phyloP scores from a whole-genome alignment of 768 basidiomycete genomes.

The Tricholoma sp. region DNA sequence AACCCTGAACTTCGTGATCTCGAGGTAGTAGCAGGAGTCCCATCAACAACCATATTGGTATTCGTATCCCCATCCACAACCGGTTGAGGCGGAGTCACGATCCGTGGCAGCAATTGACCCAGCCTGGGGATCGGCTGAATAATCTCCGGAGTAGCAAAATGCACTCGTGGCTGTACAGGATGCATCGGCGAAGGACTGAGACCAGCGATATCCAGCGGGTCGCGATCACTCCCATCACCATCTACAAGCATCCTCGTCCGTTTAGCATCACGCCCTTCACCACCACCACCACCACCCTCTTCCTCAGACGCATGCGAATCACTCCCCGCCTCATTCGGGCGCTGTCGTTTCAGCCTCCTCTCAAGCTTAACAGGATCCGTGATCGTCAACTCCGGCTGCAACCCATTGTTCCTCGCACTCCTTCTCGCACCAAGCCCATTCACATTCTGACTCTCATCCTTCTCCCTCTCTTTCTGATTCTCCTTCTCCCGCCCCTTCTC shows the following conservation, averaged over 20 bases:
- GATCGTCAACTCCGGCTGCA: conserved; percentile 62
- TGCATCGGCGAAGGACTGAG: conserved; percentile 26
- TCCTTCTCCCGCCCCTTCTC: conserved; percentile 42
- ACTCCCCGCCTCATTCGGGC: conserved; percentile 50
- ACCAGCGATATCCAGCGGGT: conserved; percentile 40
- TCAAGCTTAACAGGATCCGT: conserved; percentile 75
- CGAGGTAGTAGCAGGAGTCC: conserved; percentile 14
- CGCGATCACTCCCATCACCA: conserved; percentile 42
- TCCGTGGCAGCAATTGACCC: not conserved
- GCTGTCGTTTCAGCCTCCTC: conserved; percentile 66
- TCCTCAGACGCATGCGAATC: conserved; percentile 51
- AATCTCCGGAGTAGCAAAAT: conserved; percentile 39
- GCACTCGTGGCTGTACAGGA: conserved; percentile 31
- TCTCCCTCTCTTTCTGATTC: conserved; percentile 36
- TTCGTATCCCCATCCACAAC: conserved; percentile 8
- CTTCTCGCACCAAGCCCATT: conserved; percentile 53
- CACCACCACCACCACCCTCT: conserved; percentile 38
- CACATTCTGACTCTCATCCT: conserved; percentile 24
- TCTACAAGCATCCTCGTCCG: conserved; percentile 45
- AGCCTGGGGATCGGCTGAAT: conserved; percentile 18
- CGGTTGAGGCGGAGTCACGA: not conserved
- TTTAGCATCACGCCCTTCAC: conserved; percentile 58
- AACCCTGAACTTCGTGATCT: conserved; percentile 37
- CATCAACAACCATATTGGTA: conserved; percentile 34
- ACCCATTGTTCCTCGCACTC: conserved; percentile 71